Evolutionary conservation across 345 rosid genomes (phyloP), one percentile per base, ranked within the genome.

Genomic region (Leavenworthia alabamica): DNA sequence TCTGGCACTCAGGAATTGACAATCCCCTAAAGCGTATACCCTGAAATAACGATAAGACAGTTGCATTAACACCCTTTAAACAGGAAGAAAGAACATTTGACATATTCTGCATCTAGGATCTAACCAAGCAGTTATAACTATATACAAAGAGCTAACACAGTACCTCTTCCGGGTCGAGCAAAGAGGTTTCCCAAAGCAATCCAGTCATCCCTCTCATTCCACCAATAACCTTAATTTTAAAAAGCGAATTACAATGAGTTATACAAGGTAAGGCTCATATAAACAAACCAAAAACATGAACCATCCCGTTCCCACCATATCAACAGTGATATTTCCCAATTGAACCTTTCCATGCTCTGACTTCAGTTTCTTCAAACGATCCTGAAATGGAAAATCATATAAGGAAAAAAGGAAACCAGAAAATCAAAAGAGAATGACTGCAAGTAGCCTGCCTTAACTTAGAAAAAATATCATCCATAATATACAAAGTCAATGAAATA

Each of bases 131-230:
- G 24, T 4, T 16, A 43, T 14, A 59, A 36, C 16, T 43, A 15
- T 12, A 67, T 13, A 60, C 51, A 35, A 26, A 20, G 36, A 24
- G 31, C 60, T 51, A n/a, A n/a, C n/a, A 43, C 45, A 56, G 46
- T 71, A 89, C 97, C 91, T 93, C 99, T 26, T 93, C 97, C 3
- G 97, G 84, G 64, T 93, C 99, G 35, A 93, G 97, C 66, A 93
- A 80, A 31, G 99, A 93, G 62, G 97, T 90, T 77, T 93, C 97
- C 99, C 99, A 89, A 5, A 93, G 84, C 67, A 93, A 66, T 33
- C 99, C 95, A 45, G 93, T 83, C 99, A 93, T 93, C 78, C 97
- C 99, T 80, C 99, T 84, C 99, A 93, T 93, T 54, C 99, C 99
- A 44, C 99, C 96, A 56, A 89, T 75, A 32, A 93, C 97, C 99